Evolutionary conservation across 129 eudicot species (phyloP).

Genomic region (Escallonia rubra): DNA sequence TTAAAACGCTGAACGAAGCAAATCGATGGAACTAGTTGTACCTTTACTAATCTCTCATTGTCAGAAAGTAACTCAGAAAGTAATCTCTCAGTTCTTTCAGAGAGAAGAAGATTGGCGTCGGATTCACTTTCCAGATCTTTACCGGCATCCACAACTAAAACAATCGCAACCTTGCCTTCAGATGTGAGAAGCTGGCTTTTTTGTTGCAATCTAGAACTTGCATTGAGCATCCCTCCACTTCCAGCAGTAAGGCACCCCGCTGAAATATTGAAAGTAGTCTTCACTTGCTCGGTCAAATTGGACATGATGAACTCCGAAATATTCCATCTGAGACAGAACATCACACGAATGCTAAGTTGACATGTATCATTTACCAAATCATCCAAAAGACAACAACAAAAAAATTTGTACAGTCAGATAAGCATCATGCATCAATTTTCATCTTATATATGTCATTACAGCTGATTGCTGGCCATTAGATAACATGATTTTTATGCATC

Average conservation of each 20-base stretch:
- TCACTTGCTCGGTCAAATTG: conserved; percentile 23
- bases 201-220: conserved; percentile 33
- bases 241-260: conserved; percentile 26
- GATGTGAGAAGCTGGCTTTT: conserved; percentile 45
- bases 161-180: conserved; percentile 63
- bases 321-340: conserved; percentile 37
- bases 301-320: conserved; percentile 34
- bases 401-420: no score
- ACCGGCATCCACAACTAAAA: conserved; percentile 43
- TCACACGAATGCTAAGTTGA: neutral
- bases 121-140: conserved; percentile 5
- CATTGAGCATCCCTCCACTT: conserved; percentile 22
- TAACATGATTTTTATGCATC: no score
- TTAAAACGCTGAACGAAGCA: no score
- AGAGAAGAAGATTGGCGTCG: conserved; percentile 9
- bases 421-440: no score
- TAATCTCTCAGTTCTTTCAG: conserved; percentile 28
- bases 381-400: neutral
- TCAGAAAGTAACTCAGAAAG: conserved; percentile 34
- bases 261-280: conserved; percentile 31
- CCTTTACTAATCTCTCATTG: conserved; percentile 40
- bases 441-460: no score
- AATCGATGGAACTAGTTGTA: conserved; percentile 1
- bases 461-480: no score
- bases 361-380: neutral